Percentiles rank a stretch among this genome's conserved stretches.
phyloP scores from a whole-genome alignment of 805 yeast species.

The Yamadazyma philogaea region DNA sequence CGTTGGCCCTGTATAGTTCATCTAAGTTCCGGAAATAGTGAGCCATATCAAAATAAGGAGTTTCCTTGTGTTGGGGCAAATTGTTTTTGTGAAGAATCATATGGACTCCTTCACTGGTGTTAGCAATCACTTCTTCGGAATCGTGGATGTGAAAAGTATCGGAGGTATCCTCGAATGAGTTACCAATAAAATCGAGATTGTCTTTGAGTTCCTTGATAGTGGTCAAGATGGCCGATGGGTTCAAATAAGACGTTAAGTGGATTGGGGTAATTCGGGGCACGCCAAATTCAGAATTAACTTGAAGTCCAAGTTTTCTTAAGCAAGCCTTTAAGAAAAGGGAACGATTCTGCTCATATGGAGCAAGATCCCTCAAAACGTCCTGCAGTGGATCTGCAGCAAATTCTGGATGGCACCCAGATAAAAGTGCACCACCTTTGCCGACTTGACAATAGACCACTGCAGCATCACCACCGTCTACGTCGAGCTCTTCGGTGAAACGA shows the following conservation, averaged over 20 bases:
- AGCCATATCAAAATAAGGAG: constrained; percentile 71
- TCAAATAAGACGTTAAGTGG: constrained; percentile 44
- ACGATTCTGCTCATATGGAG: constrained; percentile 46
- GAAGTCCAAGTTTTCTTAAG: constrained; percentile 60
- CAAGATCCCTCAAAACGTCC: constrained; percentile 33
- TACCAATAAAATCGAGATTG: constrained; percentile 32
- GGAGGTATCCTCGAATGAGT: constrained; percentile 46
- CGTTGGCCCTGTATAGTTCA: constrained; percentile 18
- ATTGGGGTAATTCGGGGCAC: constrained; percentile 71
- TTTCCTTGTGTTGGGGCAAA: constrained; percentile 49
- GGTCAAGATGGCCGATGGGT: constrained; percentile 26
- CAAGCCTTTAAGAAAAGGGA: constrained; percentile 54
- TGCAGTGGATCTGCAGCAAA: constrained; percentile 39
- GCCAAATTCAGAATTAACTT: constrained; percentile 54
- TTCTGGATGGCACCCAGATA: constrained; percentile 91
- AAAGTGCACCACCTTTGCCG: constrained; percentile 73
- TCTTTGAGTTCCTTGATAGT: constrained; percentile 35
- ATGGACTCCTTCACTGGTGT: constrained; percentile 40
- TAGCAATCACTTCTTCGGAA: constrained; percentile 22
- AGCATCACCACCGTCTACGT: constrained; percentile 51
- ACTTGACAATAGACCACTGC: constrained; percentile 68
- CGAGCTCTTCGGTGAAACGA: constrained; percentile 52
- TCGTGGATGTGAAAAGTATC: constrained; percentile 56
- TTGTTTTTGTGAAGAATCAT: constrained; percentile 45
- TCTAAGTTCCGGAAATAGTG: constrained; percentile 50